Evolutionary conservation across 1,284 basidiomycete species (phyloP), one percentile per base, ranked within the genome.

Genomic region (Xerocomus amazonicus): DNA sequence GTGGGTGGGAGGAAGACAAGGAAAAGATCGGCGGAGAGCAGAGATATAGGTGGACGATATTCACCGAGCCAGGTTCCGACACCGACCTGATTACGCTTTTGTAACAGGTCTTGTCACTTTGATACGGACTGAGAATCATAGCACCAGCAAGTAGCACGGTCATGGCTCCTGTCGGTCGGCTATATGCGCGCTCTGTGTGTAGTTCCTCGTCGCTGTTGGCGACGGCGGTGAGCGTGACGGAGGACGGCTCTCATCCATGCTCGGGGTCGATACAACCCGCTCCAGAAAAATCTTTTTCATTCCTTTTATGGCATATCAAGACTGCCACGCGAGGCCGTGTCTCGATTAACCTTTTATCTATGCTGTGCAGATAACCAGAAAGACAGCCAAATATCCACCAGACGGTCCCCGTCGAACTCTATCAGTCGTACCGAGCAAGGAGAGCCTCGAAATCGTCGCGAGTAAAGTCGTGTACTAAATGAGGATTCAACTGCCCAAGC

Each of bases 61-160:
- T 65, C 65, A 65, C 62, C 65, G 62, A 65, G 62, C 62, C 62
- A 64, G 55, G 57, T 63, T 56, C 55, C 48, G 47, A 58, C 66
- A 64, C 66, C 62, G 62, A 68, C 53, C 62, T 54, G 53, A 66
- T 69, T 69, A 69, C 63, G 57, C 55, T 63, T 56, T 59, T 50
- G 55, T 57, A 40, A 38, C 31, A 16, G 37, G 33, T 9, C 46
- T 53, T 52, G 52, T 53, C 58, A 42, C 14, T 9, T 37, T 42
- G 44, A 29, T 36, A 36, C 17, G 13, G 32, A 40, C 41, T 52
- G 52, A 37, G 59, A 59, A 54, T 46, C 36, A 9, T 43, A 6
- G 45, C 43, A 45, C 44, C 48, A 55, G 44, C 14, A 47, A 19
- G 39, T 3, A 43, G 33, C 38, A 2, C 38, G 26, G 9, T 28